phyloP scores from a whole-genome alignment of 2,329 filamentous ascomycete species.

The Ramularia endophylla region DNA sequence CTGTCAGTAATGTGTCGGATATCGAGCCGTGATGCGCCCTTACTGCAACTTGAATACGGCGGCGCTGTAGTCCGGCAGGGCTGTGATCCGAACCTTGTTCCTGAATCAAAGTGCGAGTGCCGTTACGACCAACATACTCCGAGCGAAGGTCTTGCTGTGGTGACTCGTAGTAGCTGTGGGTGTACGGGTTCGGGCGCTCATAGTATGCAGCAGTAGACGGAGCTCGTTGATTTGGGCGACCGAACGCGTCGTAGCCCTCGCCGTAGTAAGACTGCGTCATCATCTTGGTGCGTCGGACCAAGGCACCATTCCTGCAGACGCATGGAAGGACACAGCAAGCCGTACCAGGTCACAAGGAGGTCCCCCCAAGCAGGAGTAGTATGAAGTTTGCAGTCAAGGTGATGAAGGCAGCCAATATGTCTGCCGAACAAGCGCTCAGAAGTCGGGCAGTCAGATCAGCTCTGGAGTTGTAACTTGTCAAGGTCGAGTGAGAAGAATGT shows the following conservation, averaged over 20 bases:
- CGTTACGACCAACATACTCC: slow-evolving; percentile 18
- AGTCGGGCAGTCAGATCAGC: slow-evolving; percentile 10
- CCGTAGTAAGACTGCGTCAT: slow-evolving; percentile 27
- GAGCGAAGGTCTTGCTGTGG: slow-evolving; percentile 21
- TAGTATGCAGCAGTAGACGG: slow-evolving; percentile 20
- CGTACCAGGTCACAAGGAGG: slow-evolving; percentile 8
- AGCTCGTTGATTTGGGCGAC: slow-evolving; percentile 19
- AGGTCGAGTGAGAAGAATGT: slow-evolving; percentile 3
- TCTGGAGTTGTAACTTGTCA: slow-evolving; percentile 6
- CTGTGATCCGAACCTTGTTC: slow-evolving; percentile 33
- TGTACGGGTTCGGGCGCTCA: slow-evolving; percentile 22
- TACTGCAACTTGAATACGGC: slow-evolving; percentile 52
- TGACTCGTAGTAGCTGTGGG: slow-evolving; percentile 20
- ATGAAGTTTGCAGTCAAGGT: slow-evolving; percentile 1
- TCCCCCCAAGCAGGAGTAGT: not conserved
- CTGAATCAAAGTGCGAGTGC: slow-evolving; percentile 21
- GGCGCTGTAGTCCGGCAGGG: slow-evolving; percentile 33
- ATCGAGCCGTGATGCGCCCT: slow-evolving; percentile 6
- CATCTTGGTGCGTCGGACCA: slow-evolving; percentile 21
- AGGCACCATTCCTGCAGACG: slow-evolving; percentile 12
- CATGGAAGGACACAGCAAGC: slow-evolving; percentile 7
- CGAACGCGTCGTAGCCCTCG: slow-evolving; percentile 22
- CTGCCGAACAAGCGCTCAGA: slow-evolving; percentile 6
- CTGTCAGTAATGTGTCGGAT: slow-evolving; percentile 7
- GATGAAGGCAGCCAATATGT: slow-evolving; percentile 7